Percentiles rank a stretch among this genome's conserved stretches.
These are phyloP conservation scores for Leishmania lainsoni DNA, from an alignment of 208 protist genomes.

Conservation along the genomic window DNA sequence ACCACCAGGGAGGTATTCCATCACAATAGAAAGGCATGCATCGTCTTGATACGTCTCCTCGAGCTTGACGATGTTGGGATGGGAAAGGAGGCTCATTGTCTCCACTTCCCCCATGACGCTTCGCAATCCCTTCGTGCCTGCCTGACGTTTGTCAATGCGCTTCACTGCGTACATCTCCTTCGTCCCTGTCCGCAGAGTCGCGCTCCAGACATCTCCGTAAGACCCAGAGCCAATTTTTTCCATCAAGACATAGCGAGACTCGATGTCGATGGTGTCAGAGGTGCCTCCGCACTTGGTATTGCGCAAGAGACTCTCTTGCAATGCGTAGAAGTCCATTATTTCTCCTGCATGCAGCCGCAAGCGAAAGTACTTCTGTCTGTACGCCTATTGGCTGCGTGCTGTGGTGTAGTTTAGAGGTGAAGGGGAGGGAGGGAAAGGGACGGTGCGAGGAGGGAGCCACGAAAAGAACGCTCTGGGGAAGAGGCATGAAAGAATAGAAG, in stretches of 20 bases:
- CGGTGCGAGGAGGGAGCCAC: no score
- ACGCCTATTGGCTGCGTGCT: not conserved
- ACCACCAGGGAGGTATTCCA: conserved; percentile 89
- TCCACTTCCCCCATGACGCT: conserved; percentile 89
- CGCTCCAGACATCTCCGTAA: conserved; percentile 85
- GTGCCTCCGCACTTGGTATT: conserved; percentile 16
- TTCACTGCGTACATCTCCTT: conserved; percentile 75
- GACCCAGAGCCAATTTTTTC: conserved; percentile 83
- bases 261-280: conserved; percentile 30
- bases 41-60: conserved; percentile 89
- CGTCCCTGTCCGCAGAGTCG: conserved; percentile 40
- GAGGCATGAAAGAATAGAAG: no score
- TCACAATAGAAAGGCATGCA: conserved; percentile 85
- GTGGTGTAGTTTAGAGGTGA: no score
- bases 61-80: conserved; percentile 91
- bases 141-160: conserved; percentile 77
- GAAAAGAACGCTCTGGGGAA: no score
- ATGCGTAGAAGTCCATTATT: conserved; percentile 76
- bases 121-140: conserved; percentile 63
- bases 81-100: conserved; percentile 89
- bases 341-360: not conserved
- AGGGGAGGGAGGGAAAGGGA: no score
- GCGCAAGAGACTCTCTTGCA: conserved; percentile 64
- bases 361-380: not conserved
- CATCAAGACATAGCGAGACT: conserved; percentile 55